These are phyloP conservation scores for Austroboletus niveus DNA, from an alignment of 1,284 basidiomycete genomes.

Conservation along the genomic window DNA sequence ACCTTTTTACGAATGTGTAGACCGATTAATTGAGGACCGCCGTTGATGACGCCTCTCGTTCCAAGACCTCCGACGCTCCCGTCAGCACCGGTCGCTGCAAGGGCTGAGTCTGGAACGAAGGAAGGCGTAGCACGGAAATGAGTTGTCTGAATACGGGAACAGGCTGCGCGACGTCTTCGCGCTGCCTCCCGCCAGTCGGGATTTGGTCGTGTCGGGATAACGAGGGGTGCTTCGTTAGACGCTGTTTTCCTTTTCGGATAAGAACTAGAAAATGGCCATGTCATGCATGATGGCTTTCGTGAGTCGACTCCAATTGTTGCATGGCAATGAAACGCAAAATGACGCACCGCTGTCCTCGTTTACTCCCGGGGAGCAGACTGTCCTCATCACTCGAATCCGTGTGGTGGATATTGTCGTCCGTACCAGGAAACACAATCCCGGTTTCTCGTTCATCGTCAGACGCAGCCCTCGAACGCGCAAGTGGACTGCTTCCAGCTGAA, in stretches of 20 bases:
- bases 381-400: constrained; percentile 64
- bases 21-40: constrained; percentile 63
- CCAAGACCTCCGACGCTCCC: constrained; percentile 80
- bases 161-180: constrained; percentile 44
- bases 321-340: constrained; percentile 4
- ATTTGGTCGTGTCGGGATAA: constrained; percentile 83
- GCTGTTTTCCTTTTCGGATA: constrained; percentile 43
- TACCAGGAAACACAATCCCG: constrained; percentile 28
- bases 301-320: constrained; percentile 19
- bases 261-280: constrained; percentile 32
- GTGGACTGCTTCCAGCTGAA: constrained; percentile 1
- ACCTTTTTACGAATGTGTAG: constrained; percentile 50
- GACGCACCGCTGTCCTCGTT: constrained; percentile 75
- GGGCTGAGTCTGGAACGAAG: constrained; percentile 67
- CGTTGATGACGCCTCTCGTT: constrained; percentile 66
- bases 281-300: constrained; percentile 15
- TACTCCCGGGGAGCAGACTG: constrained; percentile 66
- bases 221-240: constrained; percentile 55
- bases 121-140: constrained; percentile 26
- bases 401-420: constrained; percentile 22
- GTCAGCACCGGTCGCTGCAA: constrained; percentile 63
- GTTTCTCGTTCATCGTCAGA: constrained; percentile 28
- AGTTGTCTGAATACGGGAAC: constrained; percentile 13
- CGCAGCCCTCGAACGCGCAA: background rate
- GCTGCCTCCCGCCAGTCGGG: constrained; percentile 85